Evolutionary conservation across 495 filamentous ascomycete genomes (phyloP), one percentile per base, ranked within the genome.

Genomic region (Lasiosphaeria hispida): DNA sequence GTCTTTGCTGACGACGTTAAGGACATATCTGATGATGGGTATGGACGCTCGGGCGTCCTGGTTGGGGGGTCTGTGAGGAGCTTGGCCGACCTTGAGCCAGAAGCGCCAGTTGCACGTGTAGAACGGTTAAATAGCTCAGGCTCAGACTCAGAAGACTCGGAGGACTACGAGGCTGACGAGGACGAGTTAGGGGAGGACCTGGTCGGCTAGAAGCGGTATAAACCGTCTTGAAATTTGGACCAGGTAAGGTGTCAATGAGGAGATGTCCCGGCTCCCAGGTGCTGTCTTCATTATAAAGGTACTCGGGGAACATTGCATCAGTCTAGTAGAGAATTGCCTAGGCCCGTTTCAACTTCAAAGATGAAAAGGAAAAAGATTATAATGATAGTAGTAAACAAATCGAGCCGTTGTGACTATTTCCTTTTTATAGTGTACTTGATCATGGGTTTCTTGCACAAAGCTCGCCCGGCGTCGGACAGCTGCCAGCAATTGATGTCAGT

Each of bases 1-100:
- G 87, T 87, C 11, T 92, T 91, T 67, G 78, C 82, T 13, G 82
- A 87, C 18, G 81, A 86, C 18, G 75, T 75, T 7, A 66, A 70
- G 50, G 56, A 61, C 6, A 11, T 43, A 3, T 54, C 57, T 0
- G 59, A 55, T 11, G 57, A 58, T 30, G 55, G 44, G 6, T 39
- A 48, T 8, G 55, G 45, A 17, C 17, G 23, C 8, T 63, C 61
- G 2, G 49, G 23, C 30, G 19, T 59, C 2, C 48, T 56, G 40
- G 61, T 59, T 8, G 40, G 63, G 7, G 18, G 47, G 15, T 34
- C 44, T 10, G 44, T 36, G 8, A 53, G 30, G 37, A 62, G 35
- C 38, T 47, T 52, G 15, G 55, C 50, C 4, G 59, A 61, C 9
- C 35, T 53, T 19, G 63, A 66, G 2, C 38, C 34, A 7, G 40